Conservation (phyloP, 2,329 filamentous ascomycete genomes). For the Paecilomyces fulvus region DNA sequence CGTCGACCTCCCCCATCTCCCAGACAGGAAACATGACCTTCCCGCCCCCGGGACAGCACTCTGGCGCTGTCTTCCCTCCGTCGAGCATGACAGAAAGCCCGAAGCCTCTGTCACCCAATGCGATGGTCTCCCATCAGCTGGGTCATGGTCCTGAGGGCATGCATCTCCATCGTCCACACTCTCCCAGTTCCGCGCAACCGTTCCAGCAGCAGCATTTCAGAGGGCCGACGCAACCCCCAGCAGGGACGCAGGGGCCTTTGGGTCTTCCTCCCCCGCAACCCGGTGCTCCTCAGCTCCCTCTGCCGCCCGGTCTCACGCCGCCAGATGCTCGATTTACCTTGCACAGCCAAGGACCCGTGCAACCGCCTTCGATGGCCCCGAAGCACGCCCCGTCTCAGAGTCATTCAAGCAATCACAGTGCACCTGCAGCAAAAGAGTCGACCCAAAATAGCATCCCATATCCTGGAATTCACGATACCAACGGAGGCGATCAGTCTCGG, state of each 20-base stretch:
- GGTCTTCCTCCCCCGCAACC: slow-evolving; percentile 30
- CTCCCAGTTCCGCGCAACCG: slow-evolving; percentile 34
- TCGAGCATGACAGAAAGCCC: slow-evolving; percentile 76
- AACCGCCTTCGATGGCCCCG: slow-evolving; percentile 21
- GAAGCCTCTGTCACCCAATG: slow-evolving; percentile 58
- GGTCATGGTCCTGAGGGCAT: slow-evolving; percentile 26
- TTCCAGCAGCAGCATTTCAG: slow-evolving; percentile 29
- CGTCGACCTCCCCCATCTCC: slow-evolving; percentile 48
- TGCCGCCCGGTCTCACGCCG: slow-evolving; percentile 33
- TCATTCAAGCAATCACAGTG: slow-evolving; percentile 26
- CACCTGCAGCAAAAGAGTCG: slow-evolving; percentile 19
- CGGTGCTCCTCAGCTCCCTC: slow-evolving; percentile 36
- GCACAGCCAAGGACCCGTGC: slow-evolving; percentile 28
- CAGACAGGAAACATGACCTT: slow-evolving; percentile 31
- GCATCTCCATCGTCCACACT: slow-evolving; percentile 34
- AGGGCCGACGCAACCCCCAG: slow-evolving; percentile 10
- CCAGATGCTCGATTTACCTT: slow-evolving; percentile 37
- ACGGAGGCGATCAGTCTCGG: slow-evolving; percentile 19
- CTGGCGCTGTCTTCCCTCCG: slow-evolving; percentile 58
- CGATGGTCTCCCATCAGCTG: slow-evolving; percentile 30
- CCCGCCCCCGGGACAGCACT: slow-evolving; percentile 29
- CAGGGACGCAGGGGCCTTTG: slow-evolving; percentile 10
- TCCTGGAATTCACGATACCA: slow-evolving; percentile 13
- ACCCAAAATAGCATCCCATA: slow-evolving; percentile 13
- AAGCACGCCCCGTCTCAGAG: slow-evolving; percentile 29